Evolutionary conservation across 2,329 filamentous ascomycete species (phyloP), one percentile per base, ranked within the genome.

Genomic region (Ilyonectria sp.): DNA sequence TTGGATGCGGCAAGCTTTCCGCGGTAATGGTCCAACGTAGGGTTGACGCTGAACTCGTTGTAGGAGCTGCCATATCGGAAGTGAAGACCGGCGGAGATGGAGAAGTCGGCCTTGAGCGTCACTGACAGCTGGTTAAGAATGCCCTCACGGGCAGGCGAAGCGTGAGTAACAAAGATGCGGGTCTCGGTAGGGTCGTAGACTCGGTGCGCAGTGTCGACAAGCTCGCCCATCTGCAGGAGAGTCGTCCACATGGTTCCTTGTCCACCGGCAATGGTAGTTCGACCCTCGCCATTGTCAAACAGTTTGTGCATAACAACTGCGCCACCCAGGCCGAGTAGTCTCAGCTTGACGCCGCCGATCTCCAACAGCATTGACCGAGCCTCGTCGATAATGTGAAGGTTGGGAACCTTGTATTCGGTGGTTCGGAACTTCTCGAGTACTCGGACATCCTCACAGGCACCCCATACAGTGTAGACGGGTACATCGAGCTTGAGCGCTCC

Each of bases 201-300:
- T 75, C 96, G 94, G 82, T 98, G 97, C 19, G 96, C 96, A 4
- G 97, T 99, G 80, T 99, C 96, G 60, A 99, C 94, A 56, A 99
- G 87, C 83, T 99, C 96, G 60, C 96, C 96, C 93, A 99, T 99
- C 83, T 99, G 96, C 71, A 99, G 84, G 33, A 99, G 86, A 7
- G 96, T 99, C 8, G 96, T 99, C 96, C 96, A 99, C 96, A 99
- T 99, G 52, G 96, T 99, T 69, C 96, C 96, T 82, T 99, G 96
- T 21, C 96, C 96, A 79, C 96, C 96, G 23, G 96, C 96, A 82
- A 99, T 99, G 2, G 97, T 99, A 57, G 96, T 99, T 82, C 95
- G 92, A 68, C 96, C 96, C 79, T 99, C 96, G 61, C 96, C 96
- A 74, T 99, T 99, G 82, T 99, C 96, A 78, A 99, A 99, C 19